Evolutionary conservation across 352 stramenopile genomes (phyloP).

Genomic region (Phytophthora sansomeana): DNA sequence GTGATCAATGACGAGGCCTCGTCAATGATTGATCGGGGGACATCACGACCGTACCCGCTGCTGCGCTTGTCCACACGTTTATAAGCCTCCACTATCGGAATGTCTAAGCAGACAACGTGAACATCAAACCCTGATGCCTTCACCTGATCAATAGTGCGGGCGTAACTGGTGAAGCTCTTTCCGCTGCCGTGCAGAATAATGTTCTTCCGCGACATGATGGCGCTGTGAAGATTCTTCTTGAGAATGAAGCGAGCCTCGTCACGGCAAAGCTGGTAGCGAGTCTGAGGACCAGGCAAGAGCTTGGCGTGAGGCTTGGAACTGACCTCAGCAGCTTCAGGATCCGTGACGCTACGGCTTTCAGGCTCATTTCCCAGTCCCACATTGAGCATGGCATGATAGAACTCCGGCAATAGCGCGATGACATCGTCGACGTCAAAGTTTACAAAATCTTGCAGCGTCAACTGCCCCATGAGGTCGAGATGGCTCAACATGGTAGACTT

Average conservation of each 20-base stretch:
- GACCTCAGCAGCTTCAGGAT: constrained; percentile 16
- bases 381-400: constrained; percentile 87
- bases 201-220: constrained; percentile 82
- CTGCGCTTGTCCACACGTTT: constrained; percentile 73
- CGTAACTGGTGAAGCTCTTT: constrained; percentile 77
- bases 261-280: constrained; percentile 80
- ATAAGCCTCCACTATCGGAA: constrained; percentile 68
- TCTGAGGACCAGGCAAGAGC: constrained; percentile 61
- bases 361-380: constrained; percentile 76
- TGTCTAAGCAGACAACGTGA: constrained; percentile 83
- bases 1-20: constrained; percentile 69
- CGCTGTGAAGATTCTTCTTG: constrained; percentile 80
- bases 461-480: constrained; percentile 69
- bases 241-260: constrained; percentile 86
- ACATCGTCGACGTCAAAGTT: constrained; percentile 88
- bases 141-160: constrained; percentile 68
- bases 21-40: constrained; percentile 72
- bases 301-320: constrained; percentile 22
- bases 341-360: constrained; percentile 36
- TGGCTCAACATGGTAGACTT: constrained; percentile 85
- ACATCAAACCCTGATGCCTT: constrained; percentile 72
- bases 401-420: constrained; percentile 81
- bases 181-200: constrained; percentile 84
- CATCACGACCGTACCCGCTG: constrained; percentile 73
- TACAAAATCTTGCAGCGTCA: constrained; percentile 81